A percentile compares a stretch with the other conserved stretches of the same genome.
Conservation (phyloP, 495 filamentous ascomycete species). For the Penicillium nucicola region DNA sequence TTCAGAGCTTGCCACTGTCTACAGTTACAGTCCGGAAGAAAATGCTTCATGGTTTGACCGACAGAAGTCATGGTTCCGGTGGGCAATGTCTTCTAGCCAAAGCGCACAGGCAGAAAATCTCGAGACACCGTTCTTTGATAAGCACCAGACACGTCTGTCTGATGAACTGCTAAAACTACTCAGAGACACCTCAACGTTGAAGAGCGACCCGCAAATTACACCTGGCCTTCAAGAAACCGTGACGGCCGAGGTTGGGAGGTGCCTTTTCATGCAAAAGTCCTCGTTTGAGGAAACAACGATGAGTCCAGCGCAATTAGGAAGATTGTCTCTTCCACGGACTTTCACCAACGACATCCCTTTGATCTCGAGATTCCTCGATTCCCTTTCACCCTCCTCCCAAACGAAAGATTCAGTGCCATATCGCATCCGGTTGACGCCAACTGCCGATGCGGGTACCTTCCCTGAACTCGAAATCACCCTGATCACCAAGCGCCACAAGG, state of each 20-base stretch:
- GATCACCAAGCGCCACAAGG: background rate
- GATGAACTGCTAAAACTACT: slow-evolving; percentile 37
- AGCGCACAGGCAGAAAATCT: slow-evolving; percentile 4
- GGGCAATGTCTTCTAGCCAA: slow-evolving; percentile 30
- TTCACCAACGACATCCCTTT: slow-evolving; percentile 34
- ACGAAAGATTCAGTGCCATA: slow-evolving; percentile 12
- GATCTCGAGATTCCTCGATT: slow-evolving; percentile 25
- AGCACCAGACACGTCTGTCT: slow-evolving; percentile 32
- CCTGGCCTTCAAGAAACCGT: slow-evolving; percentile 28
- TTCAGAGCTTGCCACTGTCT: slow-evolving; percentile 18
- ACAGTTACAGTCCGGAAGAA: slow-evolving; percentile 17
- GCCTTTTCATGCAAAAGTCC: slow-evolving; percentile 34
- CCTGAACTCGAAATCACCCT: slow-evolving; percentile 39
- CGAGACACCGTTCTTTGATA: slow-evolving; percentile 27
- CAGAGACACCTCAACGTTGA: slow-evolving; percentile 3
- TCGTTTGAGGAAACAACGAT: slow-evolving; percentile 13
- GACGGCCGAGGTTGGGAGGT: slow-evolving; percentile 38
- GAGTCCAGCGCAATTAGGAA: slow-evolving; percentile 34
- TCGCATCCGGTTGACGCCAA: slow-evolving; percentile 34
- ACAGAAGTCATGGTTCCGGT: slow-evolving; percentile 40
- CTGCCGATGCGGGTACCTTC: slow-evolving; percentile 16
- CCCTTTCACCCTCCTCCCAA: slow-evolving; percentile 11
- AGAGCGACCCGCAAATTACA: background rate
- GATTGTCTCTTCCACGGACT: slow-evolving; percentile 24
- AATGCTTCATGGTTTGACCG: slow-evolving; percentile 30